Base-by-base conservation (phyloP, 176 grass and related monocot species). In the Paspalum vaginatum region DNA sequence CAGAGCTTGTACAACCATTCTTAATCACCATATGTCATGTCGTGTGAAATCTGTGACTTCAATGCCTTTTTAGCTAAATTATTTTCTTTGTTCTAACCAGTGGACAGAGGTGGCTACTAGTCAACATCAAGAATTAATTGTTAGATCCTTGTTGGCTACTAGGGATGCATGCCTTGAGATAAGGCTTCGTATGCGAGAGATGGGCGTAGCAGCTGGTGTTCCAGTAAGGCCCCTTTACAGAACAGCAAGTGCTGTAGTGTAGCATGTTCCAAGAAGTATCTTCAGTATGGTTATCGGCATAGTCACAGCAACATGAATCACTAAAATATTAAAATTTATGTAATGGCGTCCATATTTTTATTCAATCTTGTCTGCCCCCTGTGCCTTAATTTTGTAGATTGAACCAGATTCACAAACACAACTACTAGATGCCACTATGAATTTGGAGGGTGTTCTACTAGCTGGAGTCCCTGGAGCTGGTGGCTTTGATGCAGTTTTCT, bases 401-500 rank as follows among this genome's bases (percentile, higher is more conserved):
- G 96, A 98, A 32, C 96, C 92, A 65, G 96, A 95, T 81, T 86
- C 86, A 20, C 92, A 98, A 87, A 93, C 86, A 51, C 81, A 76
- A 53, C 76, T 98, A 78, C 8, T 98, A 71, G 90, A 98, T 70
- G 68, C 87, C 70, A 95, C 92, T 65, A 91, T 95, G 92, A 87
- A 93, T 55, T 85, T 88, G 77, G 92, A 95, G 74, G 95, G 95
- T 43, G 86, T 98, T 74, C 60, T 95, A 72, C 91, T 98, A 43
- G 90, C 95, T 74, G 95, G 92, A 78, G 95, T 98, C 69, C 92
- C 95, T 27, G 92, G 95, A 73, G 92, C 92, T 61, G 92, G 92
- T 80, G 95, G 95, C 17, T 95, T 88, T 46, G 95, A 95, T 86
- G 95, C 95, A 44, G 86, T 98, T 72, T 95, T 95, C 79, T 91